Conservation (phyloP, 2,329 filamentous ascomycete species). For the Leptographium galeiforme region DNA sequence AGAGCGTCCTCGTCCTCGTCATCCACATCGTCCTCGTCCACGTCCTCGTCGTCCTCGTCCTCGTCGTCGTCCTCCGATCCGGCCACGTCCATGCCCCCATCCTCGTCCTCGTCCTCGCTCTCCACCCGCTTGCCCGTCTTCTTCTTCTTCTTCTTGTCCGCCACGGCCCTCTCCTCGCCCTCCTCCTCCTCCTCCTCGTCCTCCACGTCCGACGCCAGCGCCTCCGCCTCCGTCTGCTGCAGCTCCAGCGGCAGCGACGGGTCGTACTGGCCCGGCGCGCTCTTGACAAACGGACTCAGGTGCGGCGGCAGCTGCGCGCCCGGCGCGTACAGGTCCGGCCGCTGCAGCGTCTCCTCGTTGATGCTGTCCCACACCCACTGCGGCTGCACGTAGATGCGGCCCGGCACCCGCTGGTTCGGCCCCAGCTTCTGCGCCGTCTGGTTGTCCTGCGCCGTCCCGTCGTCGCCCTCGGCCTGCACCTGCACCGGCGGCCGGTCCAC, state of each 20-base stretch:
- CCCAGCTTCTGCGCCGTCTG: constrained; percentile 46
- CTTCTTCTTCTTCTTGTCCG: constrained; percentile 17
- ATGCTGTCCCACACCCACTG: constrained; percentile 98
- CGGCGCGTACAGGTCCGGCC: constrained; percentile 77
- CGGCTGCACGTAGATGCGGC: constrained; percentile 83
- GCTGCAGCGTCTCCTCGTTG: constrained; percentile 80
- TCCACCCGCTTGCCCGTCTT: constrained; percentile 12
- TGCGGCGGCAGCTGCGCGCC: constrained; percentile 85
- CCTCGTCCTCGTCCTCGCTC: constrained; percentile 25
- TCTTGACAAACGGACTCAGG: constrained; percentile 89
- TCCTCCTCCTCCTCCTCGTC: constrained; percentile 31
- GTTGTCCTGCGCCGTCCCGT: constrained; percentile 36
- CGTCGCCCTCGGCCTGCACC: constrained; percentile 28
- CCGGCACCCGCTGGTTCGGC: constrained; percentile 66
- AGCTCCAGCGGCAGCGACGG: constrained; percentile 74
- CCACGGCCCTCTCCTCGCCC: constrained; percentile 20
- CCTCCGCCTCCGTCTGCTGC: constrained; percentile 79
- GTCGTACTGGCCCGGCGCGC: constrained; percentile 77
- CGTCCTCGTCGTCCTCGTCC: constrained; percentile 31
- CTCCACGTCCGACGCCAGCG: constrained; percentile 49
- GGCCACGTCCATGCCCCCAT: constrained; percentile 35
- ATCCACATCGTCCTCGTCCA: constrained; percentile 30
- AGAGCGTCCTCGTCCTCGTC: constrained; percentile 37
- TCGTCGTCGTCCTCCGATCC: constrained; percentile 31
- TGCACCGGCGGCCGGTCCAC: constrained; percentile 77